Percentiles rank a stretch among this genome's conserved stretches.
phyloP scores from a whole-genome alignment of 768 basidiomycete genomes.

The Rhizopogon sp. region DNA sequence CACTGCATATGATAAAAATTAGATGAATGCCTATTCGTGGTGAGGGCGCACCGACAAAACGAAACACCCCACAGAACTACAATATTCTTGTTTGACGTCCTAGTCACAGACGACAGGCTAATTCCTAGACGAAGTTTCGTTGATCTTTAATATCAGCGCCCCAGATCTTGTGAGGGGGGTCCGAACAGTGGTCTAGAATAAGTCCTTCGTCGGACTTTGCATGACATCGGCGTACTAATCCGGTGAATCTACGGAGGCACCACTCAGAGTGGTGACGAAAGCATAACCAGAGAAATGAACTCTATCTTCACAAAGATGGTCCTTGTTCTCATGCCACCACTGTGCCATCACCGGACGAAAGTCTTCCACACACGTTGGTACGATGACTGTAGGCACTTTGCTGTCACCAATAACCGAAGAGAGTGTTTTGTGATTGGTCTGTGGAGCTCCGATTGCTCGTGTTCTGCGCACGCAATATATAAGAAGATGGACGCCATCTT shows the following conservation, averaged over 20 bases:
- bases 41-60: too few relatives aligned
- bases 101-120: not conserved
- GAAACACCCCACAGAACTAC: too few relatives aligned
- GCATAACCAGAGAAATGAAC: conserved; percentile 32
- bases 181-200: not conserved
- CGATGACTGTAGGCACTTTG: conserved; percentile 18
- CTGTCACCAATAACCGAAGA: conserved; percentile 19
- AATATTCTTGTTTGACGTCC: too few relatives aligned
- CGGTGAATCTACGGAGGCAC: not conserved
- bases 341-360: conserved; percentile 21
- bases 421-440: conserved; percentile 18
- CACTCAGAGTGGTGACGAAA: conserved; percentile 27
- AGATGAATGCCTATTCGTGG: too few relatives aligned
- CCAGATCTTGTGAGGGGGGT: not conserved
- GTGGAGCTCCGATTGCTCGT: conserved; percentile 12
- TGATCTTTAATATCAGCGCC: not conserved
- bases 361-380: conserved; percentile 25
- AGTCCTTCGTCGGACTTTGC: not conserved
- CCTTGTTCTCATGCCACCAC: conserved; percentile 32
- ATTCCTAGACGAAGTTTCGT: not conserved
- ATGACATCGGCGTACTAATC: conserved; percentile 4
- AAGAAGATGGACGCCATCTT: conserved; percentile 21
- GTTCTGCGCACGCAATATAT: conserved; percentile 24
- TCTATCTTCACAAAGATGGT: conserved; percentile 17
- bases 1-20: too few relatives aligned